Conservation (phyloP, 257 asterid species). For the Salvia hispanica region DNA sequence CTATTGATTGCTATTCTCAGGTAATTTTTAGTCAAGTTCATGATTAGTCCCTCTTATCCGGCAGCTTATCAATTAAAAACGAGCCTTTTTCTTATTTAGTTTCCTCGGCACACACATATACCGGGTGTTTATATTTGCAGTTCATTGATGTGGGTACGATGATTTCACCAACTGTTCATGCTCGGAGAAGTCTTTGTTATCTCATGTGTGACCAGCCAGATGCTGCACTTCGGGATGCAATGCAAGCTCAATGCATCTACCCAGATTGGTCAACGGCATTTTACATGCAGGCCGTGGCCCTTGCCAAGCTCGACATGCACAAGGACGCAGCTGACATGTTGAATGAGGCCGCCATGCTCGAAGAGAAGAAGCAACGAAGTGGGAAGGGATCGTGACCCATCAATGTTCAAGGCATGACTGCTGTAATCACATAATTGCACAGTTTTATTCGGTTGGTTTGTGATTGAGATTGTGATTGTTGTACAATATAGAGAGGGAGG, state of each 20-base stretch:
- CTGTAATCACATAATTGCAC: constrained; percentile 38
- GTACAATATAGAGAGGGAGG: constrained; percentile 40
- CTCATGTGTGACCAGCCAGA: constrained; percentile 97
- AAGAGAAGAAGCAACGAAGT: constrained; percentile 76
- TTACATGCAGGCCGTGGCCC: constrained; percentile 98
- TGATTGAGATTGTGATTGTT: constrained; percentile 34
- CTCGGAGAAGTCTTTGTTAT: constrained; percentile 85
- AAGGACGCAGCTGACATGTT: constrained; percentile 97
- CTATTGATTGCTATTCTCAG: constrained; percentile 88
- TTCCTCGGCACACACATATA: background rate
- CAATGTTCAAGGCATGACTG: constrained; percentile 16
- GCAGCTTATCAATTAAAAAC: background rate
- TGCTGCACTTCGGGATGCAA: constrained; percentile 95
- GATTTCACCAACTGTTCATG: constrained; percentile 97
- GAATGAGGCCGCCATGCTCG: constrained; percentile 83
- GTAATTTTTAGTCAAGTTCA: constrained; percentile 38
- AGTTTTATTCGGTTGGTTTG: constrained; percentile 44
- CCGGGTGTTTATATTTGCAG: constrained; percentile 43
- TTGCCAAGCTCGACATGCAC: constrained; percentile 93
- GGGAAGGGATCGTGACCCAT: constrained; percentile 48
- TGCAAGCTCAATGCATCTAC: constrained; percentile 92
- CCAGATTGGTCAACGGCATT: constrained; percentile 98
- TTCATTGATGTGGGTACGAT: constrained; percentile 95
- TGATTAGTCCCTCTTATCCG: background rate
- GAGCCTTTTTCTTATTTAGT: background rate